These are phyloP conservation scores for Naganishia cerealis DNA, from an alignment of 1,284 basidiomycete genomes.

Conservation along the genomic window DNA sequence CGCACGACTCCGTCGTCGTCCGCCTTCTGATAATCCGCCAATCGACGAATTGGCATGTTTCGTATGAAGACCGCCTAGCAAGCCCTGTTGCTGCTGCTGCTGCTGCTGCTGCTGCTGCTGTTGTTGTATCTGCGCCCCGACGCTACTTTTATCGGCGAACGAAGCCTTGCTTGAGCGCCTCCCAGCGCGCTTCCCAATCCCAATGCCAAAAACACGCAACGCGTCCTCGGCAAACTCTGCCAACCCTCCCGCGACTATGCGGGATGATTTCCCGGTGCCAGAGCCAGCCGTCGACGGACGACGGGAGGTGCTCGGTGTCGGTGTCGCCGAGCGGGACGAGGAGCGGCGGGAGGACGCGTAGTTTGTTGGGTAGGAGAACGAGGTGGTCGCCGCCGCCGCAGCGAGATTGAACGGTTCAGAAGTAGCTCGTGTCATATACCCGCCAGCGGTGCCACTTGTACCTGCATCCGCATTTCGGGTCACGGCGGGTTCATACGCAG, in stretches of 20 bases:
- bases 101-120: not conserved
- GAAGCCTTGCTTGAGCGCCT: conserved; percentile 30
- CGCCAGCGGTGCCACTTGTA: not conserved
- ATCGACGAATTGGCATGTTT: conserved; percentile 7
- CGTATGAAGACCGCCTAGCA: not conserved
- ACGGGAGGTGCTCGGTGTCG: not conserved
- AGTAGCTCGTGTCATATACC: conserved; percentile 11
- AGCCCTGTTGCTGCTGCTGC: not conserved
- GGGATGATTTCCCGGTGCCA: not conserved
- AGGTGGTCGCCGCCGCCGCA: not conserved
- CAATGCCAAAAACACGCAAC: conserved; percentile 23
- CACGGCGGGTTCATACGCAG: not conserved
- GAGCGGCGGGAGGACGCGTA: not conserved
- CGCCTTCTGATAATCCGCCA: not conserved
- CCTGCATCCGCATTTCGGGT: not conserved
- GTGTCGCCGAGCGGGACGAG: conserved; percentile 1
- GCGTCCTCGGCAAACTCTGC: conserved; percentile 22
- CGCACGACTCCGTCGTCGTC: not conserved
- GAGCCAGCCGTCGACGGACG: conserved; percentile 10
- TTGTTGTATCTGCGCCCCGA: not conserved
- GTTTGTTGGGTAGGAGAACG: not conserved
- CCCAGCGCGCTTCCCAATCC: not conserved
- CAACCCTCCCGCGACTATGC: not conserved
- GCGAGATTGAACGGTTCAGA: conserved; percentile 16
- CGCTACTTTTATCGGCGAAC: not conserved